phyloP scores from a whole-genome alignment of 805 yeast genomes.

The Maudiozyma turicensis region DNA sequence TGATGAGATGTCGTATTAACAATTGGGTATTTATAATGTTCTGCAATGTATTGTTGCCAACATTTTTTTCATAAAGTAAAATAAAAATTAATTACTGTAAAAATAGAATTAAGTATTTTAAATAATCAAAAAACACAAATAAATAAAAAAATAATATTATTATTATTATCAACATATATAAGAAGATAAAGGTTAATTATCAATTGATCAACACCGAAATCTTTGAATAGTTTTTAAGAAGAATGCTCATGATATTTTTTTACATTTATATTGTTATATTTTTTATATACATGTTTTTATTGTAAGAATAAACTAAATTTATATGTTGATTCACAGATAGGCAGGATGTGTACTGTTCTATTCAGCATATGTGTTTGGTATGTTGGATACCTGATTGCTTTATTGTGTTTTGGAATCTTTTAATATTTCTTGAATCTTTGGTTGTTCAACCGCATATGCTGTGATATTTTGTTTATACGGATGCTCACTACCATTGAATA shows the following conservation, averaged over 20 bases:
- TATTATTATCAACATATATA: no score
- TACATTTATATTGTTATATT: no score
- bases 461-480: slow-evolving; percentile 77
- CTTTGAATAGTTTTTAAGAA: no score
- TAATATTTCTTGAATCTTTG: slow-evolving; percentile 29
- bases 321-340: no score
- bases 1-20: not conserved
- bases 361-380: no score
- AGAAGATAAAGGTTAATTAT: no score
- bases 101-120: not conserved
- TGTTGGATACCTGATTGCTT: not conserved
- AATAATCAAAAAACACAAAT: not conserved
- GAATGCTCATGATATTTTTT: no score
- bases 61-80: not conserved
- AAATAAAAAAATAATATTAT: no score
- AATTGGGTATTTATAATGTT: not conserved
- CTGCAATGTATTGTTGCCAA: no score
- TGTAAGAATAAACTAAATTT: not conserved
- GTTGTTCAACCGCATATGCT: slow-evolving; percentile 76
- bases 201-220: no score
- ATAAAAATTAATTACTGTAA: slow-evolving; percentile 1
- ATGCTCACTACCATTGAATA: slow-evolving; percentile 79
- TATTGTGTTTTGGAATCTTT: not conserved
- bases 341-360: no score
- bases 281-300: no score